Conservation (phyloP, 1,284 basidiomycete genomes). For the Ustanciosporium gigantosporum region DNA sequence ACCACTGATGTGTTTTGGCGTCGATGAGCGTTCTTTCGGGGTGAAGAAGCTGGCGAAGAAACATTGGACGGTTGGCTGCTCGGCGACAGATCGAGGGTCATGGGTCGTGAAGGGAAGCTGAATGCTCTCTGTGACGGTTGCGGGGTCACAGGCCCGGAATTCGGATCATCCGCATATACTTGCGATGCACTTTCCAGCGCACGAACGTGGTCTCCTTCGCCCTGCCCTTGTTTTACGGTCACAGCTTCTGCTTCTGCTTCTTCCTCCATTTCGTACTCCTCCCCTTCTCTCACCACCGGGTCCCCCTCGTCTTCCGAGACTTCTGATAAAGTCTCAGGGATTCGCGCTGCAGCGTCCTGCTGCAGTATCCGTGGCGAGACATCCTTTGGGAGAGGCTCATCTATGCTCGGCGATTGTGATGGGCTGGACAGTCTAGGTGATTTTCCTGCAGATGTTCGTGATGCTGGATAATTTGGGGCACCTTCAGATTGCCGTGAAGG, state of each 20-base stretch:
- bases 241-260: background rate
- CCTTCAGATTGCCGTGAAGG: too few relatives aligned
- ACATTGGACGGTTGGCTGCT: slow-evolving; percentile 4
- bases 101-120: slow-evolving; percentile 22
- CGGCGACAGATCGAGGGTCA: slow-evolving; percentile 28
- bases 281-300: background rate
- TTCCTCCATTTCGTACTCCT: background rate
- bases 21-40: slow-evolving; percentile 28
- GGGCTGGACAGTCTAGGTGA: too few relatives aligned
- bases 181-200: too few relatives aligned
- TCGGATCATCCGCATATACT: too few relatives aligned
- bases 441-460: too few relatives aligned
- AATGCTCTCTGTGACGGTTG: slow-evolving; percentile 6
- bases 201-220: too few relatives aligned
- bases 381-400: slow-evolving; percentile 11
- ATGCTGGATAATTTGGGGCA: too few relatives aligned
- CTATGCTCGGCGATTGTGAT: slow-evolving; percentile 13
- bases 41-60: slow-evolving; percentile 26
- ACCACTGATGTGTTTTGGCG: slow-evolving; percentile 27
- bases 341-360: slow-evolving; percentile 10
- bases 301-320: slow-evolving; percentile 6
- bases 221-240: background rate
- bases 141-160: slow-evolving; percentile 7
- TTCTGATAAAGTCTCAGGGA: slow-evolving; percentile 20
- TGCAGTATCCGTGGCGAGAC: slow-evolving; percentile 12